Percentiles rank a stretch among this genome's conserved stretches.
These are phyloP conservation scores for Orbilia oligospora DNA, from an alignment of 2,329 filamentous ascomycete species.

Conservation along the genomic window DNA sequence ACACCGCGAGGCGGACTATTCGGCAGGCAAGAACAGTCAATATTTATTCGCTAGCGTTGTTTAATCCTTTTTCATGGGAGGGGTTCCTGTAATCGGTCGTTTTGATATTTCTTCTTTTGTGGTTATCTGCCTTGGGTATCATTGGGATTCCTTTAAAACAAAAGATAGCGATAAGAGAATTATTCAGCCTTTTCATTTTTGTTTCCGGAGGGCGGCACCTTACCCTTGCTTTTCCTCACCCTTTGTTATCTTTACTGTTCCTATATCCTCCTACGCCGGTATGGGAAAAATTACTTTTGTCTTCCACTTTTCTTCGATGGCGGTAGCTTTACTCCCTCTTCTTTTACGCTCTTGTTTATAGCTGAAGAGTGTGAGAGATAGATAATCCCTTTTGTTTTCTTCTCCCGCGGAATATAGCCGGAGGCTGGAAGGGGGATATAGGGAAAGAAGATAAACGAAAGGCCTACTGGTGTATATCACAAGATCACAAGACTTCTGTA, in stretches of 20 bases:
- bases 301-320: neutral
- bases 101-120: slow-evolving; percentile 30
- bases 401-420: neutral
- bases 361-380: slow-evolving; percentile 10
- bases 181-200: slow-evolving; percentile 13
- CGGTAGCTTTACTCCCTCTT: slow-evolving; percentile 11
- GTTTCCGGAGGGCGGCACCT: neutral
- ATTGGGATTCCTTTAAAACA: slow-evolving; percentile 40
- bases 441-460: neutral
- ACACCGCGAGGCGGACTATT: slow-evolving; percentile 65
- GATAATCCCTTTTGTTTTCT: neutral
- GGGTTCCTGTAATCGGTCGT: slow-evolving; percentile 13
- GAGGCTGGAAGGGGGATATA: neutral
- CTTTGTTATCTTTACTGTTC: slow-evolving; percentile 7
- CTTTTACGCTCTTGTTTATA: neutral
- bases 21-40: slow-evolving; percentile 63
- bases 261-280: slow-evolving; percentile 10
- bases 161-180: slow-evolving; percentile 35
- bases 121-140: slow-evolving; percentile 36
- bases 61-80: neutral
- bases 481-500: slow-evolving; percentile 11
- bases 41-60: slow-evolving; percentile 63
- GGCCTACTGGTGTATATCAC: slow-evolving; percentile 9
- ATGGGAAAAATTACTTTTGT: slow-evolving; percentile 4
- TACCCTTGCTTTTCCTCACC: slow-evolving; percentile 3